A percentile compares a stretch with the other conserved stretches of the same genome.
Conservation (phyloP, 169 alveolate species). For the Plasmodium fragile region DNA sequence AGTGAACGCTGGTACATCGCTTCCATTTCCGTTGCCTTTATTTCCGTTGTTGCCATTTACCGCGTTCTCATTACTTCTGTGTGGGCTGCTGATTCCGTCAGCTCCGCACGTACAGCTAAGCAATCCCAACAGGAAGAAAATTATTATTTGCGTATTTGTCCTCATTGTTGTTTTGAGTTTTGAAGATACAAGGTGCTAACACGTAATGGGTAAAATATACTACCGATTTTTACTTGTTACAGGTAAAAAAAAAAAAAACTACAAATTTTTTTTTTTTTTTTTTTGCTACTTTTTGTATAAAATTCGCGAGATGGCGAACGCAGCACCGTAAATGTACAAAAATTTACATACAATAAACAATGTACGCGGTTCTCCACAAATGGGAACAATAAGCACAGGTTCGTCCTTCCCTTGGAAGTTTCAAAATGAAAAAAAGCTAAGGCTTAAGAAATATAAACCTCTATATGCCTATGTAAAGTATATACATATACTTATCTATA, state of each 20-base stretch:
- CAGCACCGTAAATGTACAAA: background rate
- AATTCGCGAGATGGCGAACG: background rate
- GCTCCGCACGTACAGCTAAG: slow-evolving; percentile 2
- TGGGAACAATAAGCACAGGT: background rate
- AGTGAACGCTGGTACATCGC: background rate
- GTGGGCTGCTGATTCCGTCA: background rate
- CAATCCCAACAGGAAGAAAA: background rate
- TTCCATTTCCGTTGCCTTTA: slow-evolving; percentile 3
- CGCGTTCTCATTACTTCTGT: background rate
- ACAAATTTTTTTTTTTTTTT: background rate
- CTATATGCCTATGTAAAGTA: background rate
- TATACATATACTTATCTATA: background rate
- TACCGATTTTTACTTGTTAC: background rate
- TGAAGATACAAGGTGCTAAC: background rate
- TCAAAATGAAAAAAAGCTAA: background rate
- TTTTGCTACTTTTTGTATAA: background rate
- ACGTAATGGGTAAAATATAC: background rate
- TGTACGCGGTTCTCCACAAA: background rate
- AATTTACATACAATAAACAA: background rate
- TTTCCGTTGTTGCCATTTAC: background rate
- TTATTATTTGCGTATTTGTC: slow-evolving; percentile 21
- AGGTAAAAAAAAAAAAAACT: background rate
- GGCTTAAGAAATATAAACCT: background rate
- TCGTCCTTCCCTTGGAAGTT: background rate
- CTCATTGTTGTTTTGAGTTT: background rate